Conservation (phyloP, 1,284 basidiomycete species). For the Moesziomyces globuligerus region DNA sequence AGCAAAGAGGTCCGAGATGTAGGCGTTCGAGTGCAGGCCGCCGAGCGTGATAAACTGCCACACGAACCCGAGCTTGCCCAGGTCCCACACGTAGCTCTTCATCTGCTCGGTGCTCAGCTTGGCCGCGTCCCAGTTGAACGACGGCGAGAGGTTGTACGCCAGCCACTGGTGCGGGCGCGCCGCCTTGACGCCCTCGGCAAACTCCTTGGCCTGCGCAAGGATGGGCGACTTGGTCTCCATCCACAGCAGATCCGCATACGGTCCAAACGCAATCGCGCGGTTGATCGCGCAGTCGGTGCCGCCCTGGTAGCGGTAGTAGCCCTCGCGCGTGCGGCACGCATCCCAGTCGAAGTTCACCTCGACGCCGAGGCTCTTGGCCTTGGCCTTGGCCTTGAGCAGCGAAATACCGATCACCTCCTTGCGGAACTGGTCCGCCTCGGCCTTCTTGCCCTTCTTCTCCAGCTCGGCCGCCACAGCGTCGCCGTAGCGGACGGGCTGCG, state of each 20-base stretch:
- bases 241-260: conserved; percentile 81
- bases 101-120: conserved; percentile 86
- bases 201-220: conserved; percentile 89
- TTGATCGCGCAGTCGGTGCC: conserved; percentile 94
- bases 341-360: conserved; percentile 90
- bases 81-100: conserved; percentile 90
- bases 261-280: conserved; percentile 90
- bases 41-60: conserved; percentile 99
- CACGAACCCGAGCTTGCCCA: conserved; percentile 91
- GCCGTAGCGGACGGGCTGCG: conserved; percentile 82
- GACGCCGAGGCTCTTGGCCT: conserved; percentile 83
- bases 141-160: conserved; percentile 67
- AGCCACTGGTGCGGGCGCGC: conserved; percentile 65
- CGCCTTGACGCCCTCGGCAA: conserved; percentile 72
- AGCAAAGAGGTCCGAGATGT: conserved; percentile 94
- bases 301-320: conserved; percentile 95
- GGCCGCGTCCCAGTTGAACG: conserved; percentile 70
- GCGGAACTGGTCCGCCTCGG: conserved; percentile 72
- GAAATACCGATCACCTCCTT: conserved; percentile 76
- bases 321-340: conserved; percentile 89
- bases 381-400: conserved; percentile 76
- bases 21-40: conserved; percentile 95
- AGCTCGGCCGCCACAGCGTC: conserved; percentile 80
- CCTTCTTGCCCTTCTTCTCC: conserved; percentile 72
- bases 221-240: conserved; percentile 96